Conservation (phyloP, 2,329 filamentous ascomycete genomes). For the Microsporum canis region DNA sequence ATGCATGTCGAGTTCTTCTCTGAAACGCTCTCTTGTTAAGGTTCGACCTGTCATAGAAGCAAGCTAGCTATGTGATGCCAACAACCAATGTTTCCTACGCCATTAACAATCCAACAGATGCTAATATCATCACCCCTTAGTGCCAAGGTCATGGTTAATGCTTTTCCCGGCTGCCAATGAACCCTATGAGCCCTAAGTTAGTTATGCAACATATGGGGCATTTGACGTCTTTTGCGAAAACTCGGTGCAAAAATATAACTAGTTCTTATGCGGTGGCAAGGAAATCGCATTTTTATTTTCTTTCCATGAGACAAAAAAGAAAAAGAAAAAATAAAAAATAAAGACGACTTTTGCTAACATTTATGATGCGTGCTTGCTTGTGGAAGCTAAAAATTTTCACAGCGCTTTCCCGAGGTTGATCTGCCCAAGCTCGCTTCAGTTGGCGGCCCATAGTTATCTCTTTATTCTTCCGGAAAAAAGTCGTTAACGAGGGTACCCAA, state of each 20-base stretch:
- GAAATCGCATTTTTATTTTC: neutral
- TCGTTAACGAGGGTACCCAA: neutral
- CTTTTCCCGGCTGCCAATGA: neutral
- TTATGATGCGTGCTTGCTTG: neutral
- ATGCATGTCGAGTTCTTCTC: neutral
- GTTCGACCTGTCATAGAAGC: neutral
- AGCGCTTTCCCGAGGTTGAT: neutral
- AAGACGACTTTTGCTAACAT: neutral
- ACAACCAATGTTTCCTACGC: neutral
- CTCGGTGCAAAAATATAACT: no score
- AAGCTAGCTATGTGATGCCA: neutral
- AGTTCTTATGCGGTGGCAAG: no score
- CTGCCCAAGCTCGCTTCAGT: neutral
- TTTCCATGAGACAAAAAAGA: neutral
- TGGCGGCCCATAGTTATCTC: neutral
- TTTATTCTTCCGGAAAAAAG: neutral
- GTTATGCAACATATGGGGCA: neutral
- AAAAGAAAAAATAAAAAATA: no score
- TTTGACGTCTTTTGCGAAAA: no score
- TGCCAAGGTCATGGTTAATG: neutral
- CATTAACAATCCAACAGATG: neutral
- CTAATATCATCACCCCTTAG: neutral
- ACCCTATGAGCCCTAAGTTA: neutral
- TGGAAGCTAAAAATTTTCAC: neutral
- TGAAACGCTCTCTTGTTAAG: neutral